Base-by-base conservation (phyloP, 345 rosid genomes). In the Sonneratia caseolaris region DNA sequence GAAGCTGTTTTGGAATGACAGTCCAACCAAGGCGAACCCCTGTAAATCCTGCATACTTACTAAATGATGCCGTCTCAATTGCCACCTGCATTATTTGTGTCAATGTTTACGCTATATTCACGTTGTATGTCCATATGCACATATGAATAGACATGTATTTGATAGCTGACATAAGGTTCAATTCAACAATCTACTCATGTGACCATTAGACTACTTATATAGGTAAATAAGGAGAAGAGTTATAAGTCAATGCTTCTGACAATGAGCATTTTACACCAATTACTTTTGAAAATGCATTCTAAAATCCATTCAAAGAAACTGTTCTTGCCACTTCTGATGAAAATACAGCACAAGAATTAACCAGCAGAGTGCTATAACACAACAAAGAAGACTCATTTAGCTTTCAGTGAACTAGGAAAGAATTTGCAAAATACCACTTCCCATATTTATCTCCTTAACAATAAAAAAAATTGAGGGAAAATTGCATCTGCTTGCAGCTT, bases 1-100 rank as follows among this genome's bases (percentile, higher is more conserved):
- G 81, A 48, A 95, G 94, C 79, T 95, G 72, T 61, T 95, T 90
- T 13, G 99, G 96, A 68, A 95, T 75, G 68, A 88, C 98, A 36
- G 98, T 95, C 98, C 99, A 92, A 57, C 97, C 99, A 12, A 95
- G 89, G 67, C 99, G 88, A 73, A 95, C 94, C 56, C 99, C 99
- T 9, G 98, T 92, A 74, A 95, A 95, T 67, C 99, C 99, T 57
- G 98, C 99, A 78, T 88, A 90, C 82, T 95, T 95, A 73, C 97
- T 89, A 74, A 92, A 95, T 18, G 99, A 95, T 73, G 97, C 74
- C 40, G 92, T 88, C 87, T 95, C 99, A 64, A 95, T 49, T 38
- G 99, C 96, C 40, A 94, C 97, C 98, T 93, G 79, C 59, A 71
- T 37, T 18, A n/a, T 47, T 7, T 22, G 35, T 55, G 49, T 43